A percentile compares a stretch with the other conserved stretches of the same genome.
Evolutionary conservation across 345 rosid genomes (phyloP).

Genomic region (Angophora floribunda): DNA sequence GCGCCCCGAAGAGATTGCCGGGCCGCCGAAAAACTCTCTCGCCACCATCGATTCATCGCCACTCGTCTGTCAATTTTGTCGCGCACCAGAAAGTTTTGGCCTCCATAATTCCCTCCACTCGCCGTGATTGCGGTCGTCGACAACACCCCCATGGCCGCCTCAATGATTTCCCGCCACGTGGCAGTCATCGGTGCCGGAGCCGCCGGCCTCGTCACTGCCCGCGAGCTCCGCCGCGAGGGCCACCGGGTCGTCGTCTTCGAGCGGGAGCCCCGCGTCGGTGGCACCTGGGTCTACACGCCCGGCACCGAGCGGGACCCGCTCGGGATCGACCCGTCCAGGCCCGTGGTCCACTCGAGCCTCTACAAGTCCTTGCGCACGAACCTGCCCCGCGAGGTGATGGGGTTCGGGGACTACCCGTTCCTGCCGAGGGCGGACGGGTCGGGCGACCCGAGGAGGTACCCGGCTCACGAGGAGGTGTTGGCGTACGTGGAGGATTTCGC

Average conservation of each 20-base stretch:
- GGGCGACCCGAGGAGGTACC: constrained; percentile 63
- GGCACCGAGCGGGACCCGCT: constrained; percentile 54
- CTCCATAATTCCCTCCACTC: neutral
- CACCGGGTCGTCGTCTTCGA: constrained; percentile 73
- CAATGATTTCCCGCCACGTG: constrained; percentile 32
- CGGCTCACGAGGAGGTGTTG: constrained; percentile 65
- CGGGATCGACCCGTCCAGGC: constrained; percentile 46
- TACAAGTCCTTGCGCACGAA: constrained; percentile 81
- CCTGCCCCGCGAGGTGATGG: constrained; percentile 85
- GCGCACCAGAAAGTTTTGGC: neutral
- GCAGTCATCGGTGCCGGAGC: constrained; percentile 89
- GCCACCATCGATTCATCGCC: neutral
- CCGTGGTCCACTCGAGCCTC: constrained; percentile 55
- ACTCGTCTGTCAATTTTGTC: neutral
- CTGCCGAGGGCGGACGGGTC: constrained; percentile 7
- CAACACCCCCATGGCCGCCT: neutral
- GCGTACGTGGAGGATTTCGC: constrained; percentile 51
- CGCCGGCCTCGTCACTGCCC: constrained; percentile 65
- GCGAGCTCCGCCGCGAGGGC: constrained; percentile 77
- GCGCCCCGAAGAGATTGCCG: neutral
- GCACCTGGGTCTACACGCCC: constrained; percentile 68
- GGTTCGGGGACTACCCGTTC: constrained; percentile 68
- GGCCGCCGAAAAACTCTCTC: neutral
- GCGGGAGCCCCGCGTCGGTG: constrained; percentile 51
- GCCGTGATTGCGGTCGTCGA: neutral